Base-by-base conservation (phyloP, 139 green algal species). In the Trebouxia sp. region DNA sequence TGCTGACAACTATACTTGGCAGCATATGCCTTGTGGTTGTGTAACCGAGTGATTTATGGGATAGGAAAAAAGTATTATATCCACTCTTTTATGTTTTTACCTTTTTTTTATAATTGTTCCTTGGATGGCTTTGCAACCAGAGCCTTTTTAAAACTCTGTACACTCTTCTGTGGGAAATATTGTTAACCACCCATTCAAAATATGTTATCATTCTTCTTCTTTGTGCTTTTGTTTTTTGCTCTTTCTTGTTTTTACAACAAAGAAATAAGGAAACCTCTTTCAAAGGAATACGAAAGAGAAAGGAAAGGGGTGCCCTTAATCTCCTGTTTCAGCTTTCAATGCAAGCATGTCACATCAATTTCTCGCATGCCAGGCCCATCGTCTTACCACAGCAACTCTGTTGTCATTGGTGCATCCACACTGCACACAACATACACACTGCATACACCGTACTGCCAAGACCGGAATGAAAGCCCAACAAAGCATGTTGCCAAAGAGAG, bases 11-110 rank as follows among this genome's bases (percentile, higher is more conserved):
- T 79, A 67, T 91, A 38, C 37, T 79, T 50, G 79, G 79, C 83
- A 78, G 85, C 83, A 55, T 89, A 91, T 82, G 80, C 82, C 48
- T 47, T 89, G 65, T 88, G 87, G 85, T 78, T 91, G 32, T 91
- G 83, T 82, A 91, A 89, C 72, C 66, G 85, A 58, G 22, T 91
- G 14, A 32, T 91, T 48, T 89, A 85, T 41, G 87, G 87, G 30
- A 62, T 87, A 35, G 24, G 78, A 67, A 91, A 91, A 84, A 72
- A 82, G 53, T 76, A 88, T 70, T 85, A 84, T 77, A 83, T 91
- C 47, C 42, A 50, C n/a, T 65, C 43, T 62, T 87, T 83, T 78
- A 79, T 88, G 58, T 83, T 89, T 47, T 56, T 86, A 70, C 87
- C 87, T n/a, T 66, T 85, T 91, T 82, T 43, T 87, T 42, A 53